These are phyloP conservation scores for Ceriops tagal DNA, from an alignment of 345 rosid species.

Conservation along the genomic window DNA sequence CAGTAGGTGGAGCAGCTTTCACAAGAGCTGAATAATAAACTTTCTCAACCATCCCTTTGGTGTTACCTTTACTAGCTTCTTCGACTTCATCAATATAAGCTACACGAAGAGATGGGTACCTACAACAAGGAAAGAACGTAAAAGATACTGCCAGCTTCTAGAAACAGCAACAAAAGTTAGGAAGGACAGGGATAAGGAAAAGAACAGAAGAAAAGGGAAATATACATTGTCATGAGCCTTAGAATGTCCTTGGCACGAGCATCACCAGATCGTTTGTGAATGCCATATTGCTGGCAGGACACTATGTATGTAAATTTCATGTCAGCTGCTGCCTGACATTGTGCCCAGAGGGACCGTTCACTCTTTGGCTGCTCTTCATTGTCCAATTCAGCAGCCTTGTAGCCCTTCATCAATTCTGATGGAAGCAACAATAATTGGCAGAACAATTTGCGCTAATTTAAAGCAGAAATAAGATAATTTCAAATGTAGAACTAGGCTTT, in stretches of 20 bases:
- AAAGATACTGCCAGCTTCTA: not conserved
- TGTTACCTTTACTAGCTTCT: conserved; percentile 67
- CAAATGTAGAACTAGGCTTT: conserved; percentile 1
- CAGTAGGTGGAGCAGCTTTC: conserved; percentile 62
- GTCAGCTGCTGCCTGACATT: conserved; percentile 97
- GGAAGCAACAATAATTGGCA: conserved; percentile 19
- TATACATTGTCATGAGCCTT: conserved; percentile 83
- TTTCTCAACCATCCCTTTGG: conserved; percentile 60
- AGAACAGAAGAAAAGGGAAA: conserved; percentile 3
- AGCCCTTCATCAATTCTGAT: conserved; percentile 93
- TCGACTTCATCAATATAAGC: conserved; percentile 98
- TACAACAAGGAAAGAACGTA: conserved; percentile 28
- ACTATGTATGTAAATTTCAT: conserved; percentile 94
- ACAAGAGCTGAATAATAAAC: conserved; percentile 86
- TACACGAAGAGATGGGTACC: conserved; percentile 95
- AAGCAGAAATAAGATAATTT: not conserved
- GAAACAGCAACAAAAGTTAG: conserved; percentile 6
- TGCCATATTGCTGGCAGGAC: conserved; percentile 97
- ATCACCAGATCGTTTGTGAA: conserved; percentile 81
- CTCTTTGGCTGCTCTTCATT: conserved; percentile 62
- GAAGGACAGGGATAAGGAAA: not conserved
- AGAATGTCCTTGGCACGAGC: conserved; percentile 83
- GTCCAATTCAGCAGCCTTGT: conserved; percentile 77
- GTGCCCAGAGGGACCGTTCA: conserved; percentile 75
- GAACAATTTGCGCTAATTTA: not conserved